Base-by-base conservation (phyloP, 768 basidiomycete species). In the Tylopilus felleus region DNA sequence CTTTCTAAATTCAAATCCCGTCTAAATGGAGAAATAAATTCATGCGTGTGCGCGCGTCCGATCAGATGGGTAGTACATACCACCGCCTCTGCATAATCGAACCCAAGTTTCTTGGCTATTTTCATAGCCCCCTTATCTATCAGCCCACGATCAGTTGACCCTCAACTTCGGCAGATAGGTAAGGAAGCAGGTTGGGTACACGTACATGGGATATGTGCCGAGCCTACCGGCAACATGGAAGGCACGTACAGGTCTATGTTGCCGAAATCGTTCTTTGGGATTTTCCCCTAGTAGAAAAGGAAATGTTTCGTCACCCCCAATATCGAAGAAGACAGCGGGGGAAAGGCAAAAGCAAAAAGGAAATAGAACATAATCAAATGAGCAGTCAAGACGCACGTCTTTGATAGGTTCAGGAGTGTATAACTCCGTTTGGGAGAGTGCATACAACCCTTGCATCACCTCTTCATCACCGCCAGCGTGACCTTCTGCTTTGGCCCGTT, bases 211-310 rank as follows among this genome's bases (percentile, higher is more conserved):
- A 99, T 74, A 73, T 98, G 93, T 2, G 77, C 86, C 5, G 83
- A 91, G 19, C 97, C 97, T 49, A 68, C 72, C 2, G 97, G 97
- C 28, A 98, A 78, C 97, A 99, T 99, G 4, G 91, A 86, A 27
- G 91, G 87, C 23, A 90, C 91, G 69, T 96, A 99, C 23, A 99
- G 73, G 72, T 99, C 96, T 59, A 99, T 90, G 68, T 98, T 99
- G 17, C 96, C 96, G 68, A 96, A 99, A 59, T 86, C 83, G 64
- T 99, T 99, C 74, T 91, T 95, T 7, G 94, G 94, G 28, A 99
- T 81, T 67, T 82, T 84, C 29, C 96, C 96, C 95, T 98, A 64
- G 25, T 38, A 23, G 57, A 65, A 58, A 53, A 38, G 51, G 19
- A 46, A 52, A 33, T 3, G 17, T 49, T 48, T 58, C 38, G 49